Evolutionary conservation across 257 asterid genomes (phyloP), one percentile per base, ranked within the genome.

Genomic region (Petunia secreta): DNA sequence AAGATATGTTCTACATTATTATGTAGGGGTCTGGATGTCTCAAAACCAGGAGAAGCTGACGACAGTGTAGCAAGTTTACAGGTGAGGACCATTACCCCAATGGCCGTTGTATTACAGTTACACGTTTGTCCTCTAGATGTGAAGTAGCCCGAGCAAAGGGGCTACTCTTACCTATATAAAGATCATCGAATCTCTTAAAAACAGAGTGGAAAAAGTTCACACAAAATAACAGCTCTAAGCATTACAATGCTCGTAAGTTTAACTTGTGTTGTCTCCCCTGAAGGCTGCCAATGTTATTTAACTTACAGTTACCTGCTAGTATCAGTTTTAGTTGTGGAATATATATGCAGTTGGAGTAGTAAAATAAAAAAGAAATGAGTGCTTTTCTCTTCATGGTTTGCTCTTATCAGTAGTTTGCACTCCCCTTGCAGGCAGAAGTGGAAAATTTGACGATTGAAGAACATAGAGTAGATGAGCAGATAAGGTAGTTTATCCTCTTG

Each of bases 31-130:
- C 90, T 92, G 46, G 94, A 92, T 60, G 97, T 86, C 84, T 84
- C 97, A 46, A 85, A 92, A 79, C 93, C 95, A 7, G 98, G 98
- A 79, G 99, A 92, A n/a, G 86, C 80, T 37, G 93, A 92, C 36
- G 94, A 90, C 63, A 91, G 89, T 77, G 86, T 89, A 82, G 78
- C 93, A 75, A 85, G 93, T 87, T 83, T 96, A 89, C 94, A 96
- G 97, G 98, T 91, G 80, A 16, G 82, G 53, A 8, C 60, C 16
- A 13, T 48, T 48, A 63, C 75, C 46, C 48, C 46, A 52, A 73
- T 0, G 4, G 34, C 63, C 13, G 63, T 60, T 77, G 67, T 60
- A 34, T 64, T 50, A 37, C 75, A 14, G 38, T 53, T 6, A 44
- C 43, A 60, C 67, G 43, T 41, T 16, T 16, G 36, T 16, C 55